These are phyloP conservation scores for Auriculariales sp. DNA, from an alignment of 768 basidiomycete genomes.

Conservation along the genomic window DNA sequence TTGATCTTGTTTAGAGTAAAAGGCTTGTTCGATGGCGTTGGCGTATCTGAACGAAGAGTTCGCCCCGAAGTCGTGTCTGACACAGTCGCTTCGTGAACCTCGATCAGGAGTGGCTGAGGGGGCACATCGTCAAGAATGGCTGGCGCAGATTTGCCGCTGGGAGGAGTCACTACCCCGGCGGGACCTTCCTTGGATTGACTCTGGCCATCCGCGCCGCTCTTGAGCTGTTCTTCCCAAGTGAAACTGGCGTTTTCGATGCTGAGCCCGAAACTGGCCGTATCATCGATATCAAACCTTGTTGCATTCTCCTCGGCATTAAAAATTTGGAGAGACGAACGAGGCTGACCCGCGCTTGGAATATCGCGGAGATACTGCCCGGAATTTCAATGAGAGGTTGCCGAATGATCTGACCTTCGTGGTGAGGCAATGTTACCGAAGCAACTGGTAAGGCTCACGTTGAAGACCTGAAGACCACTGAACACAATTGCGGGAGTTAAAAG, in stretches of 20 bases:
- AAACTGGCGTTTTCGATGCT: constrained; percentile 37
- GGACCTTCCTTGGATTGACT: constrained; percentile 10
- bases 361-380: constrained; percentile 33
- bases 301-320: constrained; percentile 40
- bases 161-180: not conserved
- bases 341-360: constrained; percentile 36
- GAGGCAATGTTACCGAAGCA: not conserved
- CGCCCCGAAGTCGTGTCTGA: not conserved
- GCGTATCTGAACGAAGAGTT: not conserved
- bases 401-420: constrained; percentile 28
- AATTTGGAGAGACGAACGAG: constrained; percentile 32
- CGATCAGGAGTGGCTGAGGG: too few species aligned
- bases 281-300: constrained; percentile 31
- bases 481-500: constrained; percentile 37
- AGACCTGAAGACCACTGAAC: constrained; percentile 42
- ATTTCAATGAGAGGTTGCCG: constrained; percentile 39
- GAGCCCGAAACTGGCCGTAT: constrained; percentile 24
- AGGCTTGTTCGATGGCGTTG: constrained; percentile 12
- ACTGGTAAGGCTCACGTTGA: constrained; percentile 28
- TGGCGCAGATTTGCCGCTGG: constrained; percentile 6
- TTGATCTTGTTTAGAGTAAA: constrained; percentile 36
- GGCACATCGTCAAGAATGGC: too few species aligned
- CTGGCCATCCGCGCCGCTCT: constrained; percentile 11
- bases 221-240: constrained; percentile 30
- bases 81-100: constrained; percentile 22